Conservation (phyloP, 2,329 filamentous ascomycete genomes). For the Apiospora rasikravindrae region DNA sequence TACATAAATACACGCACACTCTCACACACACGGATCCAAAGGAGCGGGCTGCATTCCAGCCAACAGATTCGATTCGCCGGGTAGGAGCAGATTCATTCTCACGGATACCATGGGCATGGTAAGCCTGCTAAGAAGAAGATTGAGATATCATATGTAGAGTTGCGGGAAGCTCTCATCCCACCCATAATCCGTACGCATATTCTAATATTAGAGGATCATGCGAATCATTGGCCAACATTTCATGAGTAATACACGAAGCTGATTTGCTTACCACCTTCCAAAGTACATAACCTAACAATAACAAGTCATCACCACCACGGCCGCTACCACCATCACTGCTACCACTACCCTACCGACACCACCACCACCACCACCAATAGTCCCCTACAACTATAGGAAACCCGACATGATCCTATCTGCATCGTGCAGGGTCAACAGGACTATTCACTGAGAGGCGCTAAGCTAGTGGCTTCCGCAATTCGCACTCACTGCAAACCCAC, state of each 20-base stretch:
- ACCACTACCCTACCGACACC: neutral
- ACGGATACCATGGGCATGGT: neutral
- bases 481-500: neutral
- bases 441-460: neutral
- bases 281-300: neutral
- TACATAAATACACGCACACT: neutral
- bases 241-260: neutral
- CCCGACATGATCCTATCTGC: neutral
- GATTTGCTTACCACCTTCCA: neutral
- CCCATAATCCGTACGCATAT: neutral
- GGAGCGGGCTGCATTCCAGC: neutral
- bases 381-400: neutral
- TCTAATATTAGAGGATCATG: neutral
- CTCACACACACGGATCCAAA: neutral
- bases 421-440: neutral
- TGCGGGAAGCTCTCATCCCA: neutral
- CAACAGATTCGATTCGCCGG: neutral
- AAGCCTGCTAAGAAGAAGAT: neutral
- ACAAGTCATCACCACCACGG: neutral
- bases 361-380: slow-evolving; percentile 5
- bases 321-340: neutral
- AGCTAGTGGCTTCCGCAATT: slow-evolving; percentile 4
- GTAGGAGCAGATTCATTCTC: neutral
- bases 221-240: slow-evolving; percentile 1
- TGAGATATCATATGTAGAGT: neutral